These are phyloP conservation scores for Logfia minima DNA, from an alignment of 129 eudicot species.

Conservation along the genomic window DNA sequence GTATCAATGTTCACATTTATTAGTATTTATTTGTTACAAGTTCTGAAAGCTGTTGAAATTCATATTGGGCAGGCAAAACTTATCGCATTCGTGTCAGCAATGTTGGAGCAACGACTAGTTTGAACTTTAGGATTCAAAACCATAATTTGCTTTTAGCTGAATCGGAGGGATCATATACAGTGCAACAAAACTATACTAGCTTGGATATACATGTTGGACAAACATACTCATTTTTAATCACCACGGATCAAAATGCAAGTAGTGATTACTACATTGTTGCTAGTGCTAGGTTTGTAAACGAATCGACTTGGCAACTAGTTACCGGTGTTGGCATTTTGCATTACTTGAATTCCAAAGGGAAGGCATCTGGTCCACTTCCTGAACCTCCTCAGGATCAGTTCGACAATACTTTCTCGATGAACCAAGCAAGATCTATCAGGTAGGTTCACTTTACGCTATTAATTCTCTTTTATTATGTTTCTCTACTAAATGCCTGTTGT, in stretches of 20 bases:
- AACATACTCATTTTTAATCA: slow-evolving; percentile 47
- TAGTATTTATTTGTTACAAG: slow-evolving; percentile 1
- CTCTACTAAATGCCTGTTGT: too few species aligned
- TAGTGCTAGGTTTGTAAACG: slow-evolving; percentile 50
- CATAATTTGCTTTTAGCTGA: slow-evolving; percentile 84
- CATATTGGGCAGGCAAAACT: slow-evolving; percentile 64
- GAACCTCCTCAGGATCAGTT: slow-evolving; percentile 43
- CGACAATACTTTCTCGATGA: slow-evolving; percentile 39
- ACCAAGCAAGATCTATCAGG: slow-evolving; percentile 88
- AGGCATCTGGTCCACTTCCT: slow-evolving; percentile 54
- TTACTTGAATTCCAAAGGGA: slow-evolving; percentile 48
- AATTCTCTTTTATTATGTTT: neutral
- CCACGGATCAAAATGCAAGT: slow-evolving; percentile 53
- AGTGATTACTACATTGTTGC: slow-evolving; percentile 55
- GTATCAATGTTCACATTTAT: neutral
- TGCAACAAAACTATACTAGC: slow-evolving; percentile 85
- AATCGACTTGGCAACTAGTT: slow-evolving; percentile 41
- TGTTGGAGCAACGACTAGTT: slow-evolving; percentile 79
- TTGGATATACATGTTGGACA: slow-evolving; percentile 51
- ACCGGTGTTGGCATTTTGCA: slow-evolving; percentile 47
- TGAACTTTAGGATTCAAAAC: slow-evolving; percentile 81
- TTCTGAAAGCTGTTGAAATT: neutral
- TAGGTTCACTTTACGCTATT: slow-evolving; percentile 14
- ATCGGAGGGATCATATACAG: slow-evolving; percentile 82
- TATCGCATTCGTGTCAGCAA: slow-evolving; percentile 83